phyloP scores from a whole-genome alignment of 176 grass and related monocot genomes.

The Themeda triandra region DNA sequence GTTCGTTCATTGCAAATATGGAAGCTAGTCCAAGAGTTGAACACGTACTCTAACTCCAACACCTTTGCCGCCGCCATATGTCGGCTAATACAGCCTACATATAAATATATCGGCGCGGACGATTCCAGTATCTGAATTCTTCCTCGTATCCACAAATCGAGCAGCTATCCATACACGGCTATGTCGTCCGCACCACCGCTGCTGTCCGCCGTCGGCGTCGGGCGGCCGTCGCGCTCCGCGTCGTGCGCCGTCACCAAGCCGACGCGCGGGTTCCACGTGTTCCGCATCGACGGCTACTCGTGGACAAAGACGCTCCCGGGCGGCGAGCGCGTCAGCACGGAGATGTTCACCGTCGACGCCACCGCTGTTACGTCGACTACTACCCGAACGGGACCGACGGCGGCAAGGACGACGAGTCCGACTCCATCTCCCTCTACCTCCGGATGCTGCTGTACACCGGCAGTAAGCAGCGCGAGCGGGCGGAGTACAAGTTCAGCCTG shows the following conservation, averaged over 20 bases:
- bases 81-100: no score
- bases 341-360: neutral
- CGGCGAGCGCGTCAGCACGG: neutral
- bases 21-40: no score
- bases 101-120: no score
- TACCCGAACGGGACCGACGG: neutral
- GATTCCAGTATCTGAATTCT: no score
- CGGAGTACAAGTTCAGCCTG: neutral
- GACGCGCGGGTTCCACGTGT: neutral
- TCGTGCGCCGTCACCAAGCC: neutral
- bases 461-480: neutral
- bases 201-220: neutral
- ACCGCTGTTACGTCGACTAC: neutral
- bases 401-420: no score
- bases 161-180: neutral
- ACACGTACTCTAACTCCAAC: no score
- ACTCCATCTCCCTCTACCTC: neutral
- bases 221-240: neutral
- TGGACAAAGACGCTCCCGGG: neutral
- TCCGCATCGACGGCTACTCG: constrained; percentile 18
- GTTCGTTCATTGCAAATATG: no score
- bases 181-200: neutral
- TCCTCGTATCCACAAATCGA: no score
- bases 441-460: neutral
- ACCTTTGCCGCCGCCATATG: no score